These are phyloP conservation scores for Gentiana straminea DNA, from an alignment of 257 asterid species.

Conservation along the genomic window DNA sequence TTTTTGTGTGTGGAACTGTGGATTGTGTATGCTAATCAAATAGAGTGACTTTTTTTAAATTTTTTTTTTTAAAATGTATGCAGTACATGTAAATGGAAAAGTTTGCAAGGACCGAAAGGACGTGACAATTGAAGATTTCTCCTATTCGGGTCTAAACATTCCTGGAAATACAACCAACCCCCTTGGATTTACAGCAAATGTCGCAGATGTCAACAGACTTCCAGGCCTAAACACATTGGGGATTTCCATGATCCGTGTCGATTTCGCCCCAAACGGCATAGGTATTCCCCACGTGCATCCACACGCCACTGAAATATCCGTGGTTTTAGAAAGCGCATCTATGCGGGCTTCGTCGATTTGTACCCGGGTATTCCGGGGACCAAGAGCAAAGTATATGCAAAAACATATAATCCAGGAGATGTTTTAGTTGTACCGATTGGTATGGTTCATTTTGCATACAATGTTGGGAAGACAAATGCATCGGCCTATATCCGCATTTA, in stretches of 20 bases:
- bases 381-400: neutral
- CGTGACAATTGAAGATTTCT: slow-evolving; percentile 1
- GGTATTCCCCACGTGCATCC: neutral
- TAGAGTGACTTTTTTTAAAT: too few relatives aligned
- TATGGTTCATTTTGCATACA: too few relatives aligned
- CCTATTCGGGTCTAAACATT: neutral
- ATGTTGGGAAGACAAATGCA: too few relatives aligned
- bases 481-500: too few relatives aligned
- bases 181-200: neutral
- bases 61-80: too few relatives aligned
- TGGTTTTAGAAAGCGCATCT: neutral
- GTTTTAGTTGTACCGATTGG: neutral
- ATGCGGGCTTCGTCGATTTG: slow-evolving; percentile 1
- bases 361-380: neutral
- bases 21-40: too few relatives aligned
- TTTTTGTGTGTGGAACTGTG: too few relatives aligned
- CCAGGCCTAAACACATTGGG: slow-evolving; percentile 1
- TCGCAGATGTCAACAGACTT: neutral
- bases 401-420: neutral
- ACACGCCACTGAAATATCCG: neutral
- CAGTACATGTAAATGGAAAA: slow-evolving; percentile 5
- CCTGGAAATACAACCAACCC: slow-evolving; percentile 5
- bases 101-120: slow-evolving; percentile 5
- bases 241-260: neutral
- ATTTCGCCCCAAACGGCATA: neutral